These are phyloP conservation scores for Hyphodiscus hymeniophilus DNA, from an alignment of 495 filamentous ascomycete genomes.

Conservation along the genomic window DNA sequence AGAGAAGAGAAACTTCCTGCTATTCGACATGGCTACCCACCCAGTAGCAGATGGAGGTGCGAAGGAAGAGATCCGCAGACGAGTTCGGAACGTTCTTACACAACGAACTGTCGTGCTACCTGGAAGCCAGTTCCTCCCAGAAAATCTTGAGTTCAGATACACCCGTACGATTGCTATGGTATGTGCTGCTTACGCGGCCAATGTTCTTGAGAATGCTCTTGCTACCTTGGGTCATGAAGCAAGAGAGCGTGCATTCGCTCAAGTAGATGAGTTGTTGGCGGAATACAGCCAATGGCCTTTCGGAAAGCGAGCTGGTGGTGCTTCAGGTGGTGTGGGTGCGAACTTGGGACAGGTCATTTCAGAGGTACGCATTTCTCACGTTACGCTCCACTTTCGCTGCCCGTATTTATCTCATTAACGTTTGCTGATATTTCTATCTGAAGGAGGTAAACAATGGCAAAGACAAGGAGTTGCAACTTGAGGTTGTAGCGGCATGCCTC, in stretches of 20 bases:
- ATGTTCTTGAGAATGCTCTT: constrained; percentile 96
- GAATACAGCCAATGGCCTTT: constrained; percentile 98
- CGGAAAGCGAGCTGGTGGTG: constrained; percentile 64
- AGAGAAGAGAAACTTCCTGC: constrained; percentile 97
- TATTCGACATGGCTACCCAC: constrained; percentile 99
- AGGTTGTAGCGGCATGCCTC: constrained; percentile 89
- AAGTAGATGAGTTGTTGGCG: constrained; percentile 90
- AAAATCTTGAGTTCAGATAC: constrained; percentile 89
- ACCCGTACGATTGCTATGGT: constrained; percentile 90
- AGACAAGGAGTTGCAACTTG: constrained; percentile 90
- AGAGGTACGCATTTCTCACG: constrained; percentile 49
- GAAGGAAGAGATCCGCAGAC: constrained; percentile 90
- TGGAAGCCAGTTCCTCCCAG: constrained; percentile 75
- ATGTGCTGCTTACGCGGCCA: constrained; percentile 95
- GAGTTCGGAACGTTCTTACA: constrained; percentile 87
- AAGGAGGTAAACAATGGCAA: constrained; percentile 71
- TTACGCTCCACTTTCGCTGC: neutral
- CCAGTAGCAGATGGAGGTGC: constrained; percentile 95
- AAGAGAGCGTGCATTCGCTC: constrained; percentile 86
- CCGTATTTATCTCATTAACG: no score
- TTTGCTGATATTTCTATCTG: no score
- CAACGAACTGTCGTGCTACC: constrained; percentile 89
- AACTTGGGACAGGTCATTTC: constrained; percentile 83
- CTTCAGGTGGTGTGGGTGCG: constrained; percentile 77
- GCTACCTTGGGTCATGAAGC: constrained; percentile 89